Percentiles rank a stretch among this genome's conserved stretches.
Evolutionary conservation across 345 rosid genomes (phyloP).

Genomic region (Populus alba): DNA sequence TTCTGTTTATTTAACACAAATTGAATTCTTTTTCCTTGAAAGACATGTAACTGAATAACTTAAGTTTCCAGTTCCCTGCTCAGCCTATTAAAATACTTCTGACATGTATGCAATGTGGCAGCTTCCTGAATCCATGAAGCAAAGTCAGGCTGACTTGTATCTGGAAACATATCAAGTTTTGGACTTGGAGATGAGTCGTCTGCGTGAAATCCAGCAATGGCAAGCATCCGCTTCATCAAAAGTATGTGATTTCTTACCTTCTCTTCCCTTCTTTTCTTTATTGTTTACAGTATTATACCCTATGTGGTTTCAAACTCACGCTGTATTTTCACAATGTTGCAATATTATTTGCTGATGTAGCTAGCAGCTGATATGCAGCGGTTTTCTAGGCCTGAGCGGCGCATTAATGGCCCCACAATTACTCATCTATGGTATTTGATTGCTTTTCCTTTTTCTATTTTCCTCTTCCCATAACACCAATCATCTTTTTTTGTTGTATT

Average conservation of each 20-base stretch:
- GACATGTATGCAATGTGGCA: slow-evolving; percentile 33
- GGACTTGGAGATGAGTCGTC: slow-evolving; percentile 97
- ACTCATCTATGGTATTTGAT: slow-evolving; percentile 80
- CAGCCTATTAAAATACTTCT: not conserved
- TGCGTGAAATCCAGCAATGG: slow-evolving; percentile 97
- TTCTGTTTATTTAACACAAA: not conserved
- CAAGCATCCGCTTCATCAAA: slow-evolving; percentile 91
- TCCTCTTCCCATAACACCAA: not conserved
- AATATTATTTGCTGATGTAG: slow-evolving; percentile 48
- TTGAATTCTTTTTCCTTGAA: not conserved
- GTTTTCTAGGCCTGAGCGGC: slow-evolving; percentile 94
- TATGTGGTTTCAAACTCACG: not conserved
- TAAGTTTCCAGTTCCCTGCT: not conserved
- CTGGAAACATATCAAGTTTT: slow-evolving; percentile 97
- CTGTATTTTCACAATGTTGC: not conserved
- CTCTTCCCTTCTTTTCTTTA: slow-evolving; percentile 4
- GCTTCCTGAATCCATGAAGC: slow-evolving; percentile 99
- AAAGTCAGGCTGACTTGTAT: slow-evolving; percentile 95
- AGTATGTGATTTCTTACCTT: slow-evolving; percentile 35
- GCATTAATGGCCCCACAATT: slow-evolving; percentile 93
- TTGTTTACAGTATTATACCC: not conserved
- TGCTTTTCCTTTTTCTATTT: slow-evolving; percentile 1
- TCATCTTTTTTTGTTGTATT: not conserved
- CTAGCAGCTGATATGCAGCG: slow-evolving; percentile 99
- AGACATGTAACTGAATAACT: not conserved